Conservation (phyloP, 176 grass and related monocot species). For the Musa schizocarpa region DNA sequence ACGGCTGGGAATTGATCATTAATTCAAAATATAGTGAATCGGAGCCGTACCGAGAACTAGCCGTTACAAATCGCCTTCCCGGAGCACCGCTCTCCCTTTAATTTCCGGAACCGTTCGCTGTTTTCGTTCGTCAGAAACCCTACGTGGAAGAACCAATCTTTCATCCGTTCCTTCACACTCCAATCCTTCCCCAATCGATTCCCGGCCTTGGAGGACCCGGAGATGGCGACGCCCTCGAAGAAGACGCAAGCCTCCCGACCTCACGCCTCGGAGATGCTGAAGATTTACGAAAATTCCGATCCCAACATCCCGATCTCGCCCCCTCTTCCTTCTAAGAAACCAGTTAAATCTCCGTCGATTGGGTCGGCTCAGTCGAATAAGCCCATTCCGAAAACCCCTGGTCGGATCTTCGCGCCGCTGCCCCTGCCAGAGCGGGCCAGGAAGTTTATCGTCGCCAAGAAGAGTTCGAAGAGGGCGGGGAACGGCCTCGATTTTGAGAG, state of each 20-base stretch:
- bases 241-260: constrained; percentile 12
- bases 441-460: constrained; percentile 79
- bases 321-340: constrained; percentile 32
- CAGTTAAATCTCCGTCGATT: constrained; percentile 27
- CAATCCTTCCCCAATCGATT: background rate
- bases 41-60: background rate
- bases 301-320: constrained; percentile 58
- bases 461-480: constrained; percentile 35
- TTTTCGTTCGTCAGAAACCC: background rate
- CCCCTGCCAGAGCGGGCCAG: constrained; percentile 28
- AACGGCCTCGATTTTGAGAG: constrained; percentile 61
- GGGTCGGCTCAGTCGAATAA: constrained; percentile 40
- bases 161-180: background rate
- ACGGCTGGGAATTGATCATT: background rate
- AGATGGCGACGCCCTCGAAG: constrained; percentile 37
- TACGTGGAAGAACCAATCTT: background rate
- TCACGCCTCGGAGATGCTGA: constrained; percentile 16
- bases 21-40: background rate
- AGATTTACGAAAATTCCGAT: constrained; percentile 54
- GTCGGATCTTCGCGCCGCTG: constrained; percentile 6
- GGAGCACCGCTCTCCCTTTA: background rate
- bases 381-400: constrained; percentile 9
- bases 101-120: background rate
- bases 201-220: background rate
- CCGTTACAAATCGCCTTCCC: background rate